A percentile compares a stretch with the other conserved stretches of the same genome.
Conservation (phyloP, 768 basidiomycete genomes). For the Pleurotus djamor region DNA sequence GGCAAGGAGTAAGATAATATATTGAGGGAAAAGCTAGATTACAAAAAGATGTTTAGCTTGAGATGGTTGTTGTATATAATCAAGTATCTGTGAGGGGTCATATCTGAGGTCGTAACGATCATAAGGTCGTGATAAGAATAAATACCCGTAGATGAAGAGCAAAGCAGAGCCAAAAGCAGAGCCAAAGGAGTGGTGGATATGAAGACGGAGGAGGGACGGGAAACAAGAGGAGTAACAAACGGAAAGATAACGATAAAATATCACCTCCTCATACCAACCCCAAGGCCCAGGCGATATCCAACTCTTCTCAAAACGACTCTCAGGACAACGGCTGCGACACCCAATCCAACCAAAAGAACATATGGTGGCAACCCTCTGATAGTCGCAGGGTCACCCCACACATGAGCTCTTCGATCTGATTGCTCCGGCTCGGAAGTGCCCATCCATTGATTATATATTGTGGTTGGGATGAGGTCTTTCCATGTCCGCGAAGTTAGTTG, state of each 20-base stretch:
- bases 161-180: no score
- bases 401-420: background rate
- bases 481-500: background rate
- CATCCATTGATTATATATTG: background rate
- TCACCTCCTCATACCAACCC: slow-evolving; percentile 6
- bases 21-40: no score
- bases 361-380: slow-evolving; percentile 35
- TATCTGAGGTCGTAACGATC: background rate
- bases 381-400: slow-evolving; percentile 13
- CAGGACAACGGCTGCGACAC: slow-evolving; percentile 42
- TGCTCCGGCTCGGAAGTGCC: background rate
- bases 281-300: slow-evolving; percentile 4
- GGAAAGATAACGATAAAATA: background rate
- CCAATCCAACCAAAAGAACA: slow-evolving; percentile 41
- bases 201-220: background rate
- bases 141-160: background rate
- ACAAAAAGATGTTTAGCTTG: no score
- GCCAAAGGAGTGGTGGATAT: background rate
- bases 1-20: no score
- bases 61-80: no score
- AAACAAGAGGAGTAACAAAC: background rate
- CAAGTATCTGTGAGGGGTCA: no score
- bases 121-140: background rate
- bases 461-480: background rate
- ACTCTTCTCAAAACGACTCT: slow-evolving; percentile 28